Base-by-base conservation (phyloP, 1,284 basidiomycete genomes). In the Stereum hirsutum region DNA sequence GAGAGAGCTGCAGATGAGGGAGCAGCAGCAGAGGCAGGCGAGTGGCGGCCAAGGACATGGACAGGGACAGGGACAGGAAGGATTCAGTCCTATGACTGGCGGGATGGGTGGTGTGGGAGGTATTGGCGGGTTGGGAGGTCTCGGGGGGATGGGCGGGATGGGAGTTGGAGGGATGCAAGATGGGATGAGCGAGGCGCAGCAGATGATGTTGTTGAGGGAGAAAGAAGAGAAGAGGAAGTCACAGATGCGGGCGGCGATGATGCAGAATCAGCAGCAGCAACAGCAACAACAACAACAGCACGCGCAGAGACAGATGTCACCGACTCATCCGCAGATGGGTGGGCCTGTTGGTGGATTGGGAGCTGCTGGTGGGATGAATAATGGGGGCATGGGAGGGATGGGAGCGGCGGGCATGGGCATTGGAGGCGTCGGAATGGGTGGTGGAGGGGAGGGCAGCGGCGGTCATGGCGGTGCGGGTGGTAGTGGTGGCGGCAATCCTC, bases 271-370 rank as follows among this genome's bases (percentile, higher is more conserved):
- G 37, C 37, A 39, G 37, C 37, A 39, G 37, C 10, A 10, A 12
- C 37, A 39, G 23, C 37, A 39, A 25, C 37, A 39, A n/a, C 37
- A 39, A 19, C 21, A 23, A 6, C 37, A 56, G 41, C 44, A 51
- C 31, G 51, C 50, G 19, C 52, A 52, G 24, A 60, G 67, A 23
- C 71, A 71, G 43, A 68, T 71, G 62, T 72, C 72, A 2, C 70
- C 71, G 1, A 54, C 66, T 15, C 17, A 54, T 44, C 12, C 19
- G 49, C 25, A 39, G 8, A 52, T 52, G 52, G 45, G 35, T 24
- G 33, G 34, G 11, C 14, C 3, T 10, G 27, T 30, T 27, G 46
- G 32, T 33, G 33, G 42, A 10, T 24, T 41, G 41, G 43, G 40
- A 51, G 19, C 44, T 42, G 24, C 42, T 8, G 40, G 40, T 20